Evolutionary conservation across 495 filamentous ascomycete species (phyloP), one percentile per base, ranked within the genome.

Genomic region (Articulospora tetracladia): DNA sequence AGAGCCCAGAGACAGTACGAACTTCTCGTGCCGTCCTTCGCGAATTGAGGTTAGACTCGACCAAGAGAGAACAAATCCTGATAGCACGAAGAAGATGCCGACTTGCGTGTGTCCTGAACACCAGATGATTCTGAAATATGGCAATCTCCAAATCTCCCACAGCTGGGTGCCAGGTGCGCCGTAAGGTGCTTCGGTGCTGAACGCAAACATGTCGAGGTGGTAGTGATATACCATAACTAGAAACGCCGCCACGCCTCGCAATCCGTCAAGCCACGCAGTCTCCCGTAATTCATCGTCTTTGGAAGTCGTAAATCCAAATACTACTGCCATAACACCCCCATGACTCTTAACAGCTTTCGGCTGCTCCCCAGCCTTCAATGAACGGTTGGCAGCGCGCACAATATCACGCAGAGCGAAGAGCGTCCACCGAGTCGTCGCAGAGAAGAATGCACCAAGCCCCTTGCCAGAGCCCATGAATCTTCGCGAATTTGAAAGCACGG

Each of bases 1-100:
- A 0, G 83, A 86, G 3, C 81, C 87, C 65, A 26, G 62, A 54
- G 7, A 66, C 46, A 62, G 69, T 66, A 67, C 60, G 67, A 64
- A 36, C 22, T 63, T 67, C 13, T 65, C 69, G 28, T 32, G n/a
- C 7, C 39, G 13, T 4, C 76, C 74, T 30, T 70, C 73, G 46
- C 83, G 83, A 41, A 84, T 78, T 15, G 74, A 70, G 55, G 77
- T 77, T 22, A 89, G 65, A 0, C 86, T 80, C 60, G 85, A 84
- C 59, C 82, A 81, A 13, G 83, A 85, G 6, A 89, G 74, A 0
- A 84, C 85, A 60, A 86, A 87, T 59, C 86, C 86, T 10, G 86
- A 88, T 46, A 90, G 82, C 53, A 88, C 82, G 70, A 88, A 90
- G 75, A 90, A 89, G 39, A 88, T 79, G 61, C 81, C 79, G 7